Base-by-base conservation (phyloP, 2,329 filamentous ascomycete genomes). In the Pseudophaeomoniella oleicola region DNA sequence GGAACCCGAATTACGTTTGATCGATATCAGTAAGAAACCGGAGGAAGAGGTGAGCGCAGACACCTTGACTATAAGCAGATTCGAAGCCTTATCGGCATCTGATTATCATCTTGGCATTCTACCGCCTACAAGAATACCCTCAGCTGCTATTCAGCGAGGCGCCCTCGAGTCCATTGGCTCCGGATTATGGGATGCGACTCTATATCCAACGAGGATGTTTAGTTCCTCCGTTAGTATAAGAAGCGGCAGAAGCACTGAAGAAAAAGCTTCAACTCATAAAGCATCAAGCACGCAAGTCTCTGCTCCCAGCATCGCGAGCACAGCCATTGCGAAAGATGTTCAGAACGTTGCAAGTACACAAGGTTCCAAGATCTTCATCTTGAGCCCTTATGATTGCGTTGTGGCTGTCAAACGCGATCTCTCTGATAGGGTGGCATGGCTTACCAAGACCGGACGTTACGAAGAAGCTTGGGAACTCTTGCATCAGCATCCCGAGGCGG, bases 341-440 rank as follows among this genome's bases (percentile, higher is more conserved):
- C 65, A 69, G 44, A 67, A 64, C 33, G 62, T 70, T 44, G 60
- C 62, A 13, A 57, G 62, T 4, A 66, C 68, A 6, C 63, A 69
- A 27, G 77, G 78, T 4, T 65, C 78, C 45, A 82, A 96, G 50
- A 81, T 98, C 12, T 94, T 94, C 53, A 84, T 98, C 30, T 86
- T 94, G 50, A 94, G 86, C 48, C 90, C 90, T 0, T 98, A 92
- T 52, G 90, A 98, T 57, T 96, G 87, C 49, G 80, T 96, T n/a
- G 64, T 94, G 37, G 84, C 85, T 1, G 84, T 90, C 2, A 87
- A 87, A 53, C 71, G 90, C 46, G 87, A 94, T 50, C 66, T 93
- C 12, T 66, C 75, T 3, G 90, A 98, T 57, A 86, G 93, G 50
- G 63, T 96, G 15, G 64, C 69, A 5, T 98, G 88, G 88, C 66